Base-by-base conservation (phyloP, 202 grass and related monocot species). In the Carex sylvatica region DNA sequence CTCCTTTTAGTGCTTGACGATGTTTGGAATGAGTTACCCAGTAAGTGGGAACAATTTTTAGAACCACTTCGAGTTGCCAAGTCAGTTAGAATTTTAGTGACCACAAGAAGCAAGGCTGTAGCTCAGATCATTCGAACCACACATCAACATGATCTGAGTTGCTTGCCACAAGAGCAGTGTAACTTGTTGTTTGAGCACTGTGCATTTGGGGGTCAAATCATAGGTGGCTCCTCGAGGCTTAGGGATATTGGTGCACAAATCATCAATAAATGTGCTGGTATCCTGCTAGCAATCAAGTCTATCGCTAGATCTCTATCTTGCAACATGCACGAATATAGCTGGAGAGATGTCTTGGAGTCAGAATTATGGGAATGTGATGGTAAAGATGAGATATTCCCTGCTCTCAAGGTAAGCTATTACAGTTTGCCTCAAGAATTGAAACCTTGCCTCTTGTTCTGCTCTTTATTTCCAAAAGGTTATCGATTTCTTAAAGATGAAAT, bases 1-100 rank as follows among this genome's bases (percentile, higher is more conserved):
- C n/a, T 92, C 0, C 67, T 92, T 63, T 78, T 92, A 4, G 84
- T 92, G 26, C 69, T 92, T 28, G 90, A 92, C 67, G 90, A 92
- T 80, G 7, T 92, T n/a, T 89, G 90, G 90, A 87, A 79, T 56
- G 82, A 79, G 69, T 15, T 11, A n/a, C 7, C 38, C 33, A 81
- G 4, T 77, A 40, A 12, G 3, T 92, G 90, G 90, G 63, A 83
- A 15, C 70, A 72, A n/a, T 70, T 89, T 18, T 23, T 84, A 1
- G 0, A 2, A 26, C 81, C 82, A 2, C 30, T 92, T 5, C 52
- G 16, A 14, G 20, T 5, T n/a, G 84, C 84, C 1, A 0, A 61
- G 38, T 54, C 0, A 16, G 61, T 85, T 7, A 87, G 44, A 74
- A 84, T 92, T 7, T 24, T 92, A 24, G 69, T 89, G 4, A 92